These are phyloP conservation scores for Fusarium stilboides DNA, from an alignment of 2,329 filamentous ascomycete species.

Conservation along the genomic window DNA sequence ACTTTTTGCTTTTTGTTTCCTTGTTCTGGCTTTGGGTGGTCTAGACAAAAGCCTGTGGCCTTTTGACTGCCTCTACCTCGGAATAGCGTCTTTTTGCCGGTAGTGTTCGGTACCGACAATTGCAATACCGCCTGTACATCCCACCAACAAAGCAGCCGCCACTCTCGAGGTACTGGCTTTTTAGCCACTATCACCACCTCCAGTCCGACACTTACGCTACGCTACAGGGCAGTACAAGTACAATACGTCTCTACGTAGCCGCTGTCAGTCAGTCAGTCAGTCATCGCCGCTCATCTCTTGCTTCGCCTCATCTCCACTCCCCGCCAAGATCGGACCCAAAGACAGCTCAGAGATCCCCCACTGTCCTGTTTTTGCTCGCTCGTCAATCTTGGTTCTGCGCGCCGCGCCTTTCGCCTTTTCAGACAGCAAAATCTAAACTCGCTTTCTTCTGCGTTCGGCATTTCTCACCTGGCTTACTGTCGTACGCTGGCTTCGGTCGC, in stretches of 20 bases:
- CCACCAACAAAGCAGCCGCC: conserved; percentile 35
- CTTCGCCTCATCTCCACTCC: conserved; percentile 44
- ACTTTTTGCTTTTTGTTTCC: not conserved
- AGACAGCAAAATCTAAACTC: conserved; percentile 6
- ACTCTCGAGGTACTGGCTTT: conserved; percentile 24
- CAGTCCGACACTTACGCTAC: conserved; percentile 13
- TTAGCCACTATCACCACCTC: conserved; percentile 39
- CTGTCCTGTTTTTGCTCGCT: conserved; percentile 38
- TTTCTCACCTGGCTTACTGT: conserved; percentile 41
- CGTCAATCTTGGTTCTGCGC: conserved; percentile 27
- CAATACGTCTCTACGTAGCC: conserved; percentile 6
- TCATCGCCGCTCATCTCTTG: conserved; percentile 18
- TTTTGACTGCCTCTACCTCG: conserved; percentile 20
- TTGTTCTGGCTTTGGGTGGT: conserved; percentile 8
- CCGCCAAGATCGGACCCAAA: conserved; percentile 37
- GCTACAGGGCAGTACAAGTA: conserved; percentile 8
- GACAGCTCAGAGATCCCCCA: conserved; percentile 40
- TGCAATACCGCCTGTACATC: not conserved
- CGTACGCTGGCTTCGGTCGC: conserved; percentile 38
- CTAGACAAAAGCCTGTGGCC: conserved; percentile 4
- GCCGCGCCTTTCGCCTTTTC: conserved; percentile 16
- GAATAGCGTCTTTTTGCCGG: conserved; percentile 23
- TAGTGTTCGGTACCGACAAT: conserved; percentile 18
- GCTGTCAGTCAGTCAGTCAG: not conserved
- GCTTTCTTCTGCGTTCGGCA: conserved; percentile 28